These are phyloP conservation scores for Helminthosporium solani DNA, from an alignment of 2,329 filamentous ascomycete species.

Conservation along the genomic window DNA sequence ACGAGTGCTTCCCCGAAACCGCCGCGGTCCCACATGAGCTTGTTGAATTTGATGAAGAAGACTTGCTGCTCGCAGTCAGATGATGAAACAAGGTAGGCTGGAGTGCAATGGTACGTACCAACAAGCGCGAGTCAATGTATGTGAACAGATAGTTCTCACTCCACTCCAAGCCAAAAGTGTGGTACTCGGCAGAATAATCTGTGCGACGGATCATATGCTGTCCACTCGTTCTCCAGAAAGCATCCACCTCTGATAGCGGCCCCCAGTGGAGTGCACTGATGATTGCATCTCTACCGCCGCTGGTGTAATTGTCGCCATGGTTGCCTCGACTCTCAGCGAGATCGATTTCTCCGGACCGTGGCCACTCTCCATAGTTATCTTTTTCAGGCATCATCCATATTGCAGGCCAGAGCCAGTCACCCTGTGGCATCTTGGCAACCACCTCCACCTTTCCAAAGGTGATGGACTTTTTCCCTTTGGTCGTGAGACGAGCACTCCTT, in stretches of 20 bases:
- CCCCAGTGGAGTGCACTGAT: conserved; percentile 81
- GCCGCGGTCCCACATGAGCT: conserved; percentile 64
- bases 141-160: conserved; percentile 82
- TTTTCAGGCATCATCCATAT: conserved; percentile 67
- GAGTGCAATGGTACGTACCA: conserved; percentile 12
- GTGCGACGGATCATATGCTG: conserved; percentile 58
- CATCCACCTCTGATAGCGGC: conserved; percentile 20
- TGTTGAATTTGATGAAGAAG: conserved; percentile 69
- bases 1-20: conserved; percentile 61
- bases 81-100: not conserved
- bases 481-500: conserved; percentile 73
- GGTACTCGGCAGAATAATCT: conserved; percentile 66
- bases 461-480: conserved; percentile 66
- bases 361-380: conserved; percentile 73
- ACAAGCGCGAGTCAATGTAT: conserved; percentile 73
- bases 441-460: conserved; percentile 80
- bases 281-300: conserved; percentile 76
- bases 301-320: conserved; percentile 66
- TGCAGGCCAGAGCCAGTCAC: conserved; percentile 84
- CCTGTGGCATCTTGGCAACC: conserved; percentile 69
- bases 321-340: conserved; percentile 78
- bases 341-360: conserved; percentile 76
- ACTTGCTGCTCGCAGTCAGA: conserved; percentile 58
- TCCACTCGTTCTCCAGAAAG: conserved; percentile 22
- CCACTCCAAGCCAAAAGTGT: conserved; percentile 71